phyloP scores from a whole-genome alignment of 805 yeast species.

The Cyberlindnera mrakii region DNA sequence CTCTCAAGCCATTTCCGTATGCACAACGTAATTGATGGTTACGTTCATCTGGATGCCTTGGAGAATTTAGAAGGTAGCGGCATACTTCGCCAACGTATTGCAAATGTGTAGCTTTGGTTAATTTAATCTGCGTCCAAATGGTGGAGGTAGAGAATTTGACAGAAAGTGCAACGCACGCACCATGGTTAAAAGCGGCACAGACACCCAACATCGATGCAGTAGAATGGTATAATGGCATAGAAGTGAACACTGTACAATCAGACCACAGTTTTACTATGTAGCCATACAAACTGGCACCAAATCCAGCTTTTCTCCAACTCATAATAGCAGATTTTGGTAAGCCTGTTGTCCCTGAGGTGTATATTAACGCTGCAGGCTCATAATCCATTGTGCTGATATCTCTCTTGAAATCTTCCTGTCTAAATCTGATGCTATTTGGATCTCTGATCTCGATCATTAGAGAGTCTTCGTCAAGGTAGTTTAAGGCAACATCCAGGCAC shows the following conservation, averaged over 20 bases:
- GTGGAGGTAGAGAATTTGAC: constrained; percentile 77
- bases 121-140: constrained; percentile 84
- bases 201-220: constrained; percentile 88
- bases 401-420: constrained; percentile 54
- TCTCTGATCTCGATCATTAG: constrained; percentile 35
- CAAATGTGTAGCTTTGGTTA: constrained; percentile 67
- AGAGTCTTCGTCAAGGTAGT: constrained; percentile 47
- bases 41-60: constrained; percentile 58
- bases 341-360: constrained; percentile 94
- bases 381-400: constrained; percentile 51
- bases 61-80: constrained; percentile 68
- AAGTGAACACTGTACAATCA: constrained; percentile 63
- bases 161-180: constrained; percentile 73
- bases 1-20: constrained; percentile 85
- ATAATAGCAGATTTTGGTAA: constrained; percentile 89
- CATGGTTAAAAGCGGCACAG: constrained; percentile 58
- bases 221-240: constrained; percentile 95
- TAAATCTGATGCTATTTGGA: constrained; percentile 38
- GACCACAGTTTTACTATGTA: constrained; percentile 54
- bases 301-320: constrained; percentile 80
- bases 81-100: constrained; percentile 96
- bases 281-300: constrained; percentile 69
- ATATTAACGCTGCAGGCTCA: constrained; percentile 66
- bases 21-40: constrained; percentile 62
- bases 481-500: constrained; percentile 35